phyloP scores from a whole-genome alignment of 2,329 filamentous ascomycete species.

The Periglandula ipomoeae region DNA sequence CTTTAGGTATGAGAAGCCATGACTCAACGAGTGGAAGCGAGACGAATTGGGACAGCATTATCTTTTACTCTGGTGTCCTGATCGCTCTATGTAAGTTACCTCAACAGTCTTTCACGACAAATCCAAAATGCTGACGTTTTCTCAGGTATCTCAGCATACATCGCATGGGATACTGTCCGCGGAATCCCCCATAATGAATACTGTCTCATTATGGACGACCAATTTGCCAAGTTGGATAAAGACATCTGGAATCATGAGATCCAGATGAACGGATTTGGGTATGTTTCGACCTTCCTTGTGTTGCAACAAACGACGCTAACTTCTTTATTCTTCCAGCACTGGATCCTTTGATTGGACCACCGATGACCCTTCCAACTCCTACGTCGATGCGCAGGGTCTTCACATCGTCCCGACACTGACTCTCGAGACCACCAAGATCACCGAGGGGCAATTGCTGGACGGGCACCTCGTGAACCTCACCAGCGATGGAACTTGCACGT shows the following conservation, averaged over 20 bases:
- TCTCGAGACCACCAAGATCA: conserved; percentile 18
- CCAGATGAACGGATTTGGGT: conserved; percentile 30
- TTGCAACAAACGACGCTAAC: background rate
- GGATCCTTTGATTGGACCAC: conserved; percentile 46
- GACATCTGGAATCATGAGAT: conserved; percentile 35
- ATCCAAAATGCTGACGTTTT: background rate
- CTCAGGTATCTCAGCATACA: background rate
- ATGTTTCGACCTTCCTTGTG: conserved; percentile 7
- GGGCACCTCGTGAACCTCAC: conserved; percentile 36
- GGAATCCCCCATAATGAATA: conserved; percentile 11
- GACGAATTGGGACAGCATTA: conserved; percentile 19
- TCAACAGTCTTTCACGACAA: background rate
- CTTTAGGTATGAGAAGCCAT: conserved; percentile 16
- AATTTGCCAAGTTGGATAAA: conserved; percentile 23
- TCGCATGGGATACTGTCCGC: background rate
- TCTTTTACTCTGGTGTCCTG: conserved; percentile 15
- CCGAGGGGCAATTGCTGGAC: conserved; percentile 24
- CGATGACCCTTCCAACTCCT: conserved; percentile 33
- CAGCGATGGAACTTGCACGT: conserved; percentile 31
- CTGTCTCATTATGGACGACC: conserved; percentile 16
- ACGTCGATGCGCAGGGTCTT: conserved; percentile 34
- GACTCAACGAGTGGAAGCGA: conserved; percentile 13
- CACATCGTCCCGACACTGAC: conserved; percentile 44
- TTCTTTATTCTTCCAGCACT: conserved; percentile 5
- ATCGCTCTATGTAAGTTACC: conserved; percentile 15